phyloP scores from a whole-genome alignment of 768 basidiomycete genomes.

The Lactifluus echinatus region DNA sequence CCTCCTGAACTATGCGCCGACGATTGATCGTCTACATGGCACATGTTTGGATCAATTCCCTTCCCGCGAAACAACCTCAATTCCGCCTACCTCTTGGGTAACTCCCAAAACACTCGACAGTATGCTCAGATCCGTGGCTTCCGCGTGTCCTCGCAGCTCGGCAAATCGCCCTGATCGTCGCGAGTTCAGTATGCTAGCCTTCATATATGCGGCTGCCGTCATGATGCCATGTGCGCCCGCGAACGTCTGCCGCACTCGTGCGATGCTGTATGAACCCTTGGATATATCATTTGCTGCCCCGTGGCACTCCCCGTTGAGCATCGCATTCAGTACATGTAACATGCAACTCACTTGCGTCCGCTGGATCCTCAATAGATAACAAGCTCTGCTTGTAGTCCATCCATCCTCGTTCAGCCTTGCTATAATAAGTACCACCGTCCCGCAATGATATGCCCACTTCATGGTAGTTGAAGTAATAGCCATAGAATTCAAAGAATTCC shows the following conservation, averaged over 20 bases:
- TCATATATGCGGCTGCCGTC: slow-evolving; percentile 60
- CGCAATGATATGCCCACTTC: slow-evolving; percentile 83
- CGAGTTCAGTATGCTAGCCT: slow-evolving; percentile 53
- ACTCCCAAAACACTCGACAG: slow-evolving; percentile 73
- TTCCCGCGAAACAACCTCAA: background rate
- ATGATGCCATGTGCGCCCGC: slow-evolving; percentile 76
- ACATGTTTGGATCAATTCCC: background rate
- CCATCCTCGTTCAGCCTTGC: slow-evolving; percentile 81
- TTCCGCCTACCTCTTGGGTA: slow-evolving; percentile 61
- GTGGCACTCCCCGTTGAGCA: background rate
- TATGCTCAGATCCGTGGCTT: slow-evolving; percentile 66
- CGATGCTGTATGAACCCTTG: slow-evolving; percentile 75
- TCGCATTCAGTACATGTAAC: background rate
- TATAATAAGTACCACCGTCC: slow-evolving; percentile 84
- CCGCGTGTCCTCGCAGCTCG: slow-evolving; percentile 35
- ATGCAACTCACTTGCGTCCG: slow-evolving; percentile 61
- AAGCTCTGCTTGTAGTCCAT: slow-evolving; percentile 46
- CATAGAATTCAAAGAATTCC: slow-evolving; percentile 97
- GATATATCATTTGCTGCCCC: slow-evolving; percentile 85
- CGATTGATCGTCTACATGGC: slow-evolving; percentile 59
- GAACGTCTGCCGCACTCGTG: slow-evolving; percentile 72
- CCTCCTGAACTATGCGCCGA: slow-evolving; percentile 56
- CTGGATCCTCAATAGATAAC: slow-evolving; percentile 90
- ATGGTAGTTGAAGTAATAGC: slow-evolving; percentile 83
- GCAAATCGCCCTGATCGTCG: slow-evolving; percentile 43